phyloP scores from a whole-genome alignment of 768 basidiomycete genomes.

The Rhizopogon sp. region DNA sequence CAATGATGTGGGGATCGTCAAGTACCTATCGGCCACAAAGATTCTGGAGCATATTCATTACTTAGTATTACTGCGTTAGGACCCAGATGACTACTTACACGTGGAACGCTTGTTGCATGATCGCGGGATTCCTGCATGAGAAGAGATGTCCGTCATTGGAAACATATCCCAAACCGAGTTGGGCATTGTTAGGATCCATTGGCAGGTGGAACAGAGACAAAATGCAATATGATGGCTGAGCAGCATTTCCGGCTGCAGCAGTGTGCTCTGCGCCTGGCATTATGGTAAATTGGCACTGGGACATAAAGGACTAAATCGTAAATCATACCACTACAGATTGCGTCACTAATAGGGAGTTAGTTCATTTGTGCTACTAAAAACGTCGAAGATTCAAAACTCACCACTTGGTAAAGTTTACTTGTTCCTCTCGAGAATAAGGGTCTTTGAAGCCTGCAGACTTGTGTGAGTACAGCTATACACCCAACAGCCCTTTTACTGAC shows the following conservation, averaged over 20 bases:
- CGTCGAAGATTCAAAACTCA: conserved; percentile 16
- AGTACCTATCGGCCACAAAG: conserved; percentile 50
- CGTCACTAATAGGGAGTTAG: conserved; percentile 31
- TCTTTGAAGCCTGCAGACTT: conserved; percentile 50
- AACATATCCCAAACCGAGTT: conserved; percentile 38
- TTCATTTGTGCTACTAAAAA: too few species aligned
- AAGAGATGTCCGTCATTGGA: conserved; percentile 56
- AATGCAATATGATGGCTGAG: conserved; percentile 49
- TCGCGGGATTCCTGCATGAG: conserved; percentile 46
- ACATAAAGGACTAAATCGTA: background rate
- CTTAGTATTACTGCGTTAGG: background rate
- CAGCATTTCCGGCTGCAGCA: conserved; percentile 29
- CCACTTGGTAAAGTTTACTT: conserved; percentile 50
- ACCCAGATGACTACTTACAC: conserved; percentile 36
- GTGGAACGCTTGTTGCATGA: conserved; percentile 52
- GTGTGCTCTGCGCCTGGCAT: conserved; percentile 48
- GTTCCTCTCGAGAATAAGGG: conserved; percentile 57
- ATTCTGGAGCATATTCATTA: conserved; percentile 27
- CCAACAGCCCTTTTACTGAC: conserved; percentile 22
- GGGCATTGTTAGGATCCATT: conserved; percentile 19
- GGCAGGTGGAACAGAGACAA: conserved; percentile 49
- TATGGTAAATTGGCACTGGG: background rate
- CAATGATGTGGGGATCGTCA: background rate
- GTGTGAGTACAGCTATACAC: background rate
- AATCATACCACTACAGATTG: conserved; percentile 42